Base-by-base conservation (phyloP, 106 monocot species). In the Chionographis japonica region DNA sequence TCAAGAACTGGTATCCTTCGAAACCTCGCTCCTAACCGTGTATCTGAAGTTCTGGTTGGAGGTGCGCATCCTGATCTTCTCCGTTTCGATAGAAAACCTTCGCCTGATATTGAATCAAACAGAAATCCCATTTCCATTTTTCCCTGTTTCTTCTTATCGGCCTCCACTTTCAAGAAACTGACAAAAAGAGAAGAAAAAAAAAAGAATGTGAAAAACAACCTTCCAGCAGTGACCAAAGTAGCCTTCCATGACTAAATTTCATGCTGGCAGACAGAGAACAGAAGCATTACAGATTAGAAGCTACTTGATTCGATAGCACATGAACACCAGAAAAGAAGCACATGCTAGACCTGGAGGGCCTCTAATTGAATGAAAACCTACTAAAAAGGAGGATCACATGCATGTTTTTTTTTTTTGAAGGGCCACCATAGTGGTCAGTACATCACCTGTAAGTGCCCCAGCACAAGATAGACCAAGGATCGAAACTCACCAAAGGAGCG, bases 101-200 rank as follows among this genome's bases (percentile, higher is more conserved):
- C 62, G n/a, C 61, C 70, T 37, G 80, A 74, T 74, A 94, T 50
- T 50, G 71, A 83, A 64, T 76, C 51, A 43, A 83, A 80, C 15
- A 90, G 78, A 40, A 62, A 54, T 18, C 94, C 94, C 85, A 79
- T 85, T 40, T 90, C 80, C 77, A 88, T 74, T 54, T 81, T 74
- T 50, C 50, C 60, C 18, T 55, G 68, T 11, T 79, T 78, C 71
- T 75, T 78, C 37, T 43, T 78, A 39, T 83, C 77, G 46, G 76
- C 68, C 71, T 85, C 87, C 61, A 89, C 89, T 59, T 84, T 77
- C 60, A 77, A 74, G 55, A 77, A 90, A 14, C 94, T 94, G 71
- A 27, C 27, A 27, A 27, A 27, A 27, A 27, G 27, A 27, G 4
- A 64, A 27, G 27, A 27, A 3, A 64, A 42, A 38, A 51, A 52